Percentiles rank a stretch among this genome's conserved stretches.
Evolutionary conservation across 768 basidiomycete species (phyloP).

Genomic region (Macrolepiota fuliginosa): DNA sequence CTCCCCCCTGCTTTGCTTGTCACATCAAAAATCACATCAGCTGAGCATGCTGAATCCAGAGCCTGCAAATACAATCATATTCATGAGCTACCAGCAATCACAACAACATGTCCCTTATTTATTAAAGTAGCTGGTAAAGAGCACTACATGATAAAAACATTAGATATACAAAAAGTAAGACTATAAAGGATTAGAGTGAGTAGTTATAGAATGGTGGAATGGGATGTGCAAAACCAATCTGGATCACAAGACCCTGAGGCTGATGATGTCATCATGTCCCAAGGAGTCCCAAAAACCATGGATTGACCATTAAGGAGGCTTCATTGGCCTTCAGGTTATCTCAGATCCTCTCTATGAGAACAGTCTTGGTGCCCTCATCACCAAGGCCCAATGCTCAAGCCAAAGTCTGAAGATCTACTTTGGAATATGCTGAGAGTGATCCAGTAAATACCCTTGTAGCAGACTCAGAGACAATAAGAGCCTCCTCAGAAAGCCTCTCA

Average conservation of each 20-base stretch:
- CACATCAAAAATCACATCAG: too few relatives aligned
- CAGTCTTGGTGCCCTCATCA: background rate
- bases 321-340: background rate
- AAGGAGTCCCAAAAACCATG: background rate
- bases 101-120: too few relatives aligned
- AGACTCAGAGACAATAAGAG: background rate
- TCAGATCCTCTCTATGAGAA: background rate
- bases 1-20: too few relatives aligned
- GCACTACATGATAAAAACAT: too few relatives aligned
- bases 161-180: too few relatives aligned
- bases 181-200: too few relatives aligned
- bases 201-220: too few relatives aligned
- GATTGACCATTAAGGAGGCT: background rate
- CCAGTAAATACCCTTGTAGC: background rate
- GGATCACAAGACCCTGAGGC: background rate
- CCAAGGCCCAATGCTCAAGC: background rate
- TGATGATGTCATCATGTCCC: background rate
- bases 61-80: too few relatives aligned
- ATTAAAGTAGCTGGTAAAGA: too few relatives aligned
- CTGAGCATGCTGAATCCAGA: too few relatives aligned
- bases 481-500: background rate
- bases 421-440: background rate
- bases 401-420: background rate
- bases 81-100: too few relatives aligned
- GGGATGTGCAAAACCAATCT: too few relatives aligned